Evolutionary conservation across 805 yeast species (phyloP), one percentile per base, ranked within the genome.

Genomic region (Teunomyces stri): DNA sequence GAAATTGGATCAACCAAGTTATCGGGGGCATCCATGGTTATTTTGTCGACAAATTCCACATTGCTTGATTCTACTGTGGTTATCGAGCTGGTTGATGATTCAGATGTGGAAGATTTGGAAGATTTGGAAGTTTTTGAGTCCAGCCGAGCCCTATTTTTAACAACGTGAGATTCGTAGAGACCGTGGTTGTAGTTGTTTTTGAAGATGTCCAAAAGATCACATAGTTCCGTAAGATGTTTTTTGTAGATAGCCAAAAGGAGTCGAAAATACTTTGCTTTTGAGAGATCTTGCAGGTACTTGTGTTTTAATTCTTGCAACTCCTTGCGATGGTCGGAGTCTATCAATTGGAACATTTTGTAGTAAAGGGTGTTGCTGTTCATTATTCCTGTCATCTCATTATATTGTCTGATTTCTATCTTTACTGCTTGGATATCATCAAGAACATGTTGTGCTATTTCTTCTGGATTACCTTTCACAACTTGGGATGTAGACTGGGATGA

Each of bases 121-220:
- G 27, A 9, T 9, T 7, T 22, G 5, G 29, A 34, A n/a, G 25
- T 22, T 13, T 37, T 21, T 15, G 40, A n/a, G 22, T 13, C 10
- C 15, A 21, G 28, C 29, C 29, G 40, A 12, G 25, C 6, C 27
- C 53, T 44, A 27, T 52, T 40, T n/a, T 53, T 45, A 2, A 51
- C 30, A 3, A 51, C 44, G 15, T 51, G 48, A 3, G 46, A 46
- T 22, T 59, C 56, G 43, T 55, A 55, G n/a, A 62, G 43, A 7
- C 59, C 59, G 28, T 61, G 61, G 41, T 56, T 58, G 46, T 64
- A 57, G 47, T 57, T 62, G 46, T 62, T 59, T 36, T 56, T 50
- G 34, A 63, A 37, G 29, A 61, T 50, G 6, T 51, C 56, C 5
- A 59, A 41, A 15, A 63, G 53, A 33, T 58, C 55, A 15, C 52